Base-by-base conservation (phyloP, 768 basidiomycete species). In the Mycena galericulata region DNA sequence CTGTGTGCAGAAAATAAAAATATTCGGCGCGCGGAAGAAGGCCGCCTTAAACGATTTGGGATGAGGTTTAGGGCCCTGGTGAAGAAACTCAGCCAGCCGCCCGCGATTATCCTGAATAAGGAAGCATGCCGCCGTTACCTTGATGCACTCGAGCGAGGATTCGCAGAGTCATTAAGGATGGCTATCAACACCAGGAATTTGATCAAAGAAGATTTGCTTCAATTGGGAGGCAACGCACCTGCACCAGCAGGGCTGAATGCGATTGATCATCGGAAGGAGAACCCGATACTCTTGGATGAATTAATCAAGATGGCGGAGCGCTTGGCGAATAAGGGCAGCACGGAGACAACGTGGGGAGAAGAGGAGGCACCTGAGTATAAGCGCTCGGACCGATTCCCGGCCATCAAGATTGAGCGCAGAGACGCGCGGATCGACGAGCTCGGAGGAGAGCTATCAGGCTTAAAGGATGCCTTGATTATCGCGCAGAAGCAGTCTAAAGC, bases 301-400 rank as follows among this genome's bases (percentile, higher is more conserved):
- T 26, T 68, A 9, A 62, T 68, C 29, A 56, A 62, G 20, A 68
- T 68, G 67, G 67, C 67, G 9, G 67, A 68, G 24, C 32, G 55
- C 0, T 27, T 68, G 3, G 60, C 67, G 11, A 47, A n/a, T n/a
- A 56, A 27, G 32, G 67, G 54, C 11, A 41, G 38, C 3, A 36
- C 61, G 1, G 61, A 68, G 3, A 29, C n/a, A 3, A 41, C 53
- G 1, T 45, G 45, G 49, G 65, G 49, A 22, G 51, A 55, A 12
- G 41, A 40, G 0, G 54, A 50, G 15, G 45, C 1, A n/a, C 22
- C 43, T 4, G 54, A 55, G 7, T 20, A 53, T 27, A 67, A 61
- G 32, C 65, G 58, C 0, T 67, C 65, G 14, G 58, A 58, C 10
- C 27, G 50, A 10, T 68, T 68, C 46, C 61, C 61, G 11, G 15